Conservation (phyloP, 441 rosid genomes). For the Geranium incanum region DNA sequence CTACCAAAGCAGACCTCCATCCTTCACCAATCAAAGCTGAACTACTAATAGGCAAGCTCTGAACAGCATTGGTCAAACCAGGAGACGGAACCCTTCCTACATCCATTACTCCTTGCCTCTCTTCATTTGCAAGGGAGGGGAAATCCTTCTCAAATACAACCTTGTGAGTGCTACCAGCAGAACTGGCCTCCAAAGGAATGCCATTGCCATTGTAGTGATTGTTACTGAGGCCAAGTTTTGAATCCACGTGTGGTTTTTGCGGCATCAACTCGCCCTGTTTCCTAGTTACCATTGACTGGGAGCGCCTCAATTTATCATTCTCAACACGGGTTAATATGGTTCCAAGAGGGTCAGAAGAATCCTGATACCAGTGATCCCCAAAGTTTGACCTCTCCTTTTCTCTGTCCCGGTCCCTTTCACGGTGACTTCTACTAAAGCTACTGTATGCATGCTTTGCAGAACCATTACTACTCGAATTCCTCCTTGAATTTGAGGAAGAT, state of each 20-base stretch:
- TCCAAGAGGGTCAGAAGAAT: constrained; percentile 39
- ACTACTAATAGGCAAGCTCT: constrained; percentile 55
- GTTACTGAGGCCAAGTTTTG: constrained; percentile 36
- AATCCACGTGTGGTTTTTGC: constrained; percentile 34
- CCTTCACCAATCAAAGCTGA: constrained; percentile 53
- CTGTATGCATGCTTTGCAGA: constrained; percentile 63
- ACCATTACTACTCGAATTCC: constrained; percentile 55
- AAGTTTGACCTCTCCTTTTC: constrained; percentile 52
- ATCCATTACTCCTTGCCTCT: constrained; percentile 43
- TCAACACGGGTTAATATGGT: constrained; percentile 33
- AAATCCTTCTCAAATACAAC: constrained; percentile 65
- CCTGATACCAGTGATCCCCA: constrained; percentile 59
- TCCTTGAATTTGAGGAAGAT: constrained; percentile 55
- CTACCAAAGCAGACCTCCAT: constrained; percentile 88
- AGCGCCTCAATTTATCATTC: constrained; percentile 49
- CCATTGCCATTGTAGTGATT: constrained; percentile 37
- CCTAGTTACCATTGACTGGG: constrained; percentile 56
- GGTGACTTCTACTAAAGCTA: constrained; percentile 51
- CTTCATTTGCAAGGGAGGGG: constrained; percentile 63
- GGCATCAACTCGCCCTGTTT: constrained; percentile 42
- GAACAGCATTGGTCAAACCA: constrained; percentile 46
- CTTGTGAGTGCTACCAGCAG: constrained; percentile 33
- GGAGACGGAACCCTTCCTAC: constrained; percentile 68
- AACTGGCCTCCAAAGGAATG: constrained; percentile 30
- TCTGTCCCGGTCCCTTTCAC: constrained; percentile 58